Base-by-base conservation (phyloP, 169 alveolate species). In the Plasmodium chabaudi region DNA sequence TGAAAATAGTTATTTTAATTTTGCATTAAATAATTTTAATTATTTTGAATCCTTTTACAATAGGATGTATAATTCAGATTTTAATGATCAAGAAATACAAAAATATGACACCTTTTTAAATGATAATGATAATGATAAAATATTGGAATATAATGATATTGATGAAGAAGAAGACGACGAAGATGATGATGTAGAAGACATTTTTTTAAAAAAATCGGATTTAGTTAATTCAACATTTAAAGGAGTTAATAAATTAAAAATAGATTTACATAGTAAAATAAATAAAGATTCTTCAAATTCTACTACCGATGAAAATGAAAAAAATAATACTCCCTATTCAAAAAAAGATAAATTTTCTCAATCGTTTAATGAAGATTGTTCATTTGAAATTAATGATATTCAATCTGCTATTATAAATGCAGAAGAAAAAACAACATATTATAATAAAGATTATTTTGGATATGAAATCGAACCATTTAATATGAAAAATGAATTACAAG, bases 391-490 rank as follows among this genome's bases (percentile, higher is more conserved):
- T 23, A 68, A 82, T 47, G 63, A 82, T 46, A 72, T 82, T 42
- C 82, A 82, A 15, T 46, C 70, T 57, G 90, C 90, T 12, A 56
- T 67, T 15, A 42, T 55, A 56, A 69, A 82, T 61, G 90, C 90
- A 21, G 73, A 82, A 27, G 90, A 82, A 56, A 65, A 44, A 67
- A 82, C 90, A 39, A 55, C 56, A 44, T 9, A 82, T 47, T 82
- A 82, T 49, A 82, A 53, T 56, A 72, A 82, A 68, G 82, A 82
- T 60, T 82, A 82, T 61, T 82, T 82, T 47, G 90, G 90, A 6
- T 82, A 56, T 49, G 75, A 87, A n/a, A 87, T 91, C 2, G 94
- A 91, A 51, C 94, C 94, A 9, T 91, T 91, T 82, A 73, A 91
- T 51, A 91, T 91, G 94, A 69, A 84, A 34, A 73, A 68, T 39